Conservation (phyloP, 1,284 basidiomycete species). For the Cryptococcus sp. region DNA sequence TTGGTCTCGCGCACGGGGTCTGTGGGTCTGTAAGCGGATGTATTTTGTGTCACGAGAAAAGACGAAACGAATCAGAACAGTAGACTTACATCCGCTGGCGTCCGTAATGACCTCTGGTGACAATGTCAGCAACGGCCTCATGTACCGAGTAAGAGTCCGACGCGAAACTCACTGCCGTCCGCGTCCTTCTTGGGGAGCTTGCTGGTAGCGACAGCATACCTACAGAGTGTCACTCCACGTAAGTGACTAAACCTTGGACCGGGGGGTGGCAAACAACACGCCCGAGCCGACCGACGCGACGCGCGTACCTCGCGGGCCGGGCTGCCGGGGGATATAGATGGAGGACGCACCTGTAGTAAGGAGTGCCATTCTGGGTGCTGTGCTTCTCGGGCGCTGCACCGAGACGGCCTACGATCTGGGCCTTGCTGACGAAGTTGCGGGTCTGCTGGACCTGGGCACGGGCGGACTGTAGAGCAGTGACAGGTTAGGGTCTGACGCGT, state of each 20-base stretch:
- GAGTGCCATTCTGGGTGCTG: slow-evolving; percentile 24
- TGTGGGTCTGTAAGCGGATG: neutral
- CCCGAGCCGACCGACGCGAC: too few relatives aligned
- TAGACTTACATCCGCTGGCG: slow-evolving; percentile 29
- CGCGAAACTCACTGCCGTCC: slow-evolving; percentile 29
- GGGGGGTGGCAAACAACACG: too few relatives aligned
- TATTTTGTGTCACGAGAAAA: too few relatives aligned
- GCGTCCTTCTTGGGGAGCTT: slow-evolving; percentile 37
- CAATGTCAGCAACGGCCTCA: neutral
- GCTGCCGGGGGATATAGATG: neutral
- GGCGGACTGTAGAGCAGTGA: slow-evolving; percentile 1
- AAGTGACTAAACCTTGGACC: neutral
- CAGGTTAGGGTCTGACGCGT: neutral
- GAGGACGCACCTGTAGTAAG: slow-evolving; percentile 31
- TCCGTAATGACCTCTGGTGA: slow-evolving; percentile 22
- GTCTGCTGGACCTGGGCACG: slow-evolving; percentile 7
- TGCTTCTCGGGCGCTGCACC: slow-evolving; percentile 34
- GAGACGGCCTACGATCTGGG: slow-evolving; percentile 41
- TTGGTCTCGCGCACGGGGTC: slow-evolving; percentile 22
- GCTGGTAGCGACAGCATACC: slow-evolving; percentile 33
- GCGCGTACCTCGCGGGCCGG: too few relatives aligned
- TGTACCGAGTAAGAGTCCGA: neutral
- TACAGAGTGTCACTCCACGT: slow-evolving; percentile 5
- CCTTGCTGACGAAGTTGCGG: slow-evolving; percentile 25
- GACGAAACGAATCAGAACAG: neutral